Percentiles rank a stretch among this genome's conserved stretches.
Conservation (phyloP, 2,329 filamentous ascomycete genomes). For the Sarocladium strictum region DNA sequence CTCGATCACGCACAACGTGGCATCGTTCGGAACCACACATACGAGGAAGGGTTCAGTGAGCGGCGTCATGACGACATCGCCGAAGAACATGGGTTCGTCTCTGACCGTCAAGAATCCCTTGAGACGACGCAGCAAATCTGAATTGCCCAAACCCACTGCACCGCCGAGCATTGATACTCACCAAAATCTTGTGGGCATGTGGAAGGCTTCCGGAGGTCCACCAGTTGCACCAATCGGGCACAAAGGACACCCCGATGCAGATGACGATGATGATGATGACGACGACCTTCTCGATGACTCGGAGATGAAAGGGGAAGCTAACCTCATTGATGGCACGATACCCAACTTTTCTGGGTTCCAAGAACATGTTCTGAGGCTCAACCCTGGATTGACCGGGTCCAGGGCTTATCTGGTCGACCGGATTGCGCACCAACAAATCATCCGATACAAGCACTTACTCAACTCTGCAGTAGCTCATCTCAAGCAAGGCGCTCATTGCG, state of each 20-base stretch:
- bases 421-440: constrained; percentile 73
- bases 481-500: constrained; percentile 54
- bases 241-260: constrained; percentile 27
- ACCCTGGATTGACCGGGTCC: constrained; percentile 56
- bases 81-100: constrained; percentile 35
- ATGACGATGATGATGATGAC: constrained; percentile 56
- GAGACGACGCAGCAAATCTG: constrained; percentile 51
- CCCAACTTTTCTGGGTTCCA: constrained; percentile 74
- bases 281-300: constrained; percentile 49
- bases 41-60: constrained; percentile 56
- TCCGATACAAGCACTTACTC: constrained; percentile 72
- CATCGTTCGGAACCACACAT: constrained; percentile 51
- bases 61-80: constrained; percentile 44
- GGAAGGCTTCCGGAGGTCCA: constrained; percentile 47
- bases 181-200: constrained; percentile 42
- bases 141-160: constrained; percentile 35
- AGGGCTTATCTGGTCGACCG: constrained; percentile 65
- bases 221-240: constrained; percentile 40
- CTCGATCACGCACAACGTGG: constrained; percentile 48
- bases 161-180: constrained; percentile 24
- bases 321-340: constrained; percentile 60
- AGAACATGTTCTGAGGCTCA: constrained; percentile 64
- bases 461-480: constrained; percentile 66
- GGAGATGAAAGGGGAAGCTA: constrained; percentile 56
- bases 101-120: constrained; percentile 43